Conservation (phyloP, 345 rosid species). For the Erodium maritimum region DNA sequence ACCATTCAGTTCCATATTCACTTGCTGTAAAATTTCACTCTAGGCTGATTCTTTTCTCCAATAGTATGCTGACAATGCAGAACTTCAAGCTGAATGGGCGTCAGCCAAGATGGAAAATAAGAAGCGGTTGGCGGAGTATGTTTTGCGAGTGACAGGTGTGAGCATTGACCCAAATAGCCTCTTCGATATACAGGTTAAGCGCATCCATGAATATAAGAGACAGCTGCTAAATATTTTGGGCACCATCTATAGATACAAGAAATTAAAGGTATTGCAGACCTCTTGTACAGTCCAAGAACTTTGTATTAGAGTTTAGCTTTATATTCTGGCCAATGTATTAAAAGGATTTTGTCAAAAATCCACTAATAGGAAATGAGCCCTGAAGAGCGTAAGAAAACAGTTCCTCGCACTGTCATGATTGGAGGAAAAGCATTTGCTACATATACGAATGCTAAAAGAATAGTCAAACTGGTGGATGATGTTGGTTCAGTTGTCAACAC, state of each 20-base stretch:
- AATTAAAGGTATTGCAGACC: constrained; percentile 60
- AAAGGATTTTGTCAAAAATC: constrained; percentile 12
- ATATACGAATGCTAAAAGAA: constrained; percentile 89
- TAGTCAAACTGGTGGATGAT: constrained; percentile 89
- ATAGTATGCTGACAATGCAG: constrained; percentile 70
- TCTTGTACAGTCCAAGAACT: not conserved
- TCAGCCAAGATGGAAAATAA: constrained; percentile 89
- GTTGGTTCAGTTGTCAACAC: constrained; percentile 79
- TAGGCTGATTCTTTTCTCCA: constrained; percentile 18
- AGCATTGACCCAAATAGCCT: constrained; percentile 68
- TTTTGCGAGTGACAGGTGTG: constrained; percentile 66
- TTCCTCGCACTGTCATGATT: constrained; percentile 85
- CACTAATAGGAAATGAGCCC: constrained; percentile 69
- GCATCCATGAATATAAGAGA: constrained; percentile 97
- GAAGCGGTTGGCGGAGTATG: constrained; percentile 60
- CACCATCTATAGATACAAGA: constrained; percentile 73
- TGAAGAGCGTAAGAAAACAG: constrained; percentile 68
- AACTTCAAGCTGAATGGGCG: constrained; percentile 80
- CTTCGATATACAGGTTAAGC: constrained; percentile 95
- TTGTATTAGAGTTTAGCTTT: not conserved
- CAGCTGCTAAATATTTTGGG: constrained; percentile 89
- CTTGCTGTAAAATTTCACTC: constrained; percentile 6
- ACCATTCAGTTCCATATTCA: constrained; percentile 1
- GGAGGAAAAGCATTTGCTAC: constrained; percentile 99
- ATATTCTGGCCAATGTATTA: not conserved